Conservation (phyloP, 1,284 basidiomycete genomes). For the Malassezia globosa region DNA sequence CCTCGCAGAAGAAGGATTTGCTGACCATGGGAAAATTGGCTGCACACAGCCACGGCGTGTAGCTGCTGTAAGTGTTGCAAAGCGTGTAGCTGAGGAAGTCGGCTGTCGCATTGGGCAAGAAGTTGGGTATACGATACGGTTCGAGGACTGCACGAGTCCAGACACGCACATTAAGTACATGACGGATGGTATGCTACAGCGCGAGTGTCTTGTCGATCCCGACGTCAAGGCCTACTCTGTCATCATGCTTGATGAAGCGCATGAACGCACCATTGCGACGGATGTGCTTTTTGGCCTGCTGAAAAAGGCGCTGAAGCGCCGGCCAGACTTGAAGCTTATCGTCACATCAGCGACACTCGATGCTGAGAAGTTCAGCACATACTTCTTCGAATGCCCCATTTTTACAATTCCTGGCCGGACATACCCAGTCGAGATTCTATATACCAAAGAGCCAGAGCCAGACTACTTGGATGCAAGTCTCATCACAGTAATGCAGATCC, state of each 20-base stretch:
- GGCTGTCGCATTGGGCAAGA: constrained; percentile 92
- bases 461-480: constrained; percentile 96
- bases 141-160: constrained; percentile 94
- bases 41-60: constrained; percentile 98
- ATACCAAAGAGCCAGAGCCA: constrained; percentile 96
- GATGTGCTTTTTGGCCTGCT: constrained; percentile 92
- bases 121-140: constrained; percentile 96
- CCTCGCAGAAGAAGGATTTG: constrained; percentile 74
- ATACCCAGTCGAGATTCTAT: constrained; percentile 93
- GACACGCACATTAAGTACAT: constrained; percentile 99
- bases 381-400: constrained; percentile 96
- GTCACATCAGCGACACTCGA: constrained; percentile 98
- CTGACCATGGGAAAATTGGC: constrained; percentile 77
- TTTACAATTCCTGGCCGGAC: constrained; percentile 99
- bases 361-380: constrained; percentile 96
- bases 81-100: constrained; percentile 94
- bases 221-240: constrained; percentile 84
- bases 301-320: constrained; percentile 87
- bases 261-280: constrained; percentile 93
- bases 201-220: constrained; percentile 91
- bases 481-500: constrained; percentile 98
- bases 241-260: constrained; percentile 96
- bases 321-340: constrained; percentile 90
- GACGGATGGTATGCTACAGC: constrained; percentile 98
- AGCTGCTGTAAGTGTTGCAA: constrained; percentile 97